phyloP scores from a whole-genome alignment of 2,329 filamentous ascomycete genomes.

The Coniella vitis region DNA sequence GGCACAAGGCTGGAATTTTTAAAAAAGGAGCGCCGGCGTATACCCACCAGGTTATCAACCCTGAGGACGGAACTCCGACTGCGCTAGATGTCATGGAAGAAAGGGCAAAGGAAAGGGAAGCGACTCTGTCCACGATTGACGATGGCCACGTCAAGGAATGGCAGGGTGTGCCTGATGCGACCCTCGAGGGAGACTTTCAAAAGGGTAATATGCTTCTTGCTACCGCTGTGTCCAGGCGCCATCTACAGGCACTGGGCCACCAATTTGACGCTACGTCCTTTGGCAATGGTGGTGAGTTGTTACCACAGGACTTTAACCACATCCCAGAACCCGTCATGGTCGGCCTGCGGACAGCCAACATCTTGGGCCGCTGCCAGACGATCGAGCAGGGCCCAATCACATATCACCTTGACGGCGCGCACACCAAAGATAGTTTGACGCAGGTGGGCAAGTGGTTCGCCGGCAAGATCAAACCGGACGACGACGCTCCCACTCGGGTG shows the following conservation, averaged over 20 bases:
- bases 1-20: slow-evolving; percentile 88
- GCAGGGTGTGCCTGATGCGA: slow-evolving; percentile 23
- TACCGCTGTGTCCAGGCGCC: slow-evolving; percentile 44
- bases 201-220: slow-evolving; percentile 47
- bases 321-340: slow-evolving; percentile 50
- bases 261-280: slow-evolving; percentile 35
- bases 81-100: slow-evolving; percentile 25
- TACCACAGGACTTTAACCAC: slow-evolving; percentile 20
- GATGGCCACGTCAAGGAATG: slow-evolving; percentile 38
- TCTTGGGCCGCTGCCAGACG: slow-evolving; percentile 73
- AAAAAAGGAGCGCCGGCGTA: slow-evolving; percentile 60
- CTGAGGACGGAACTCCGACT: slow-evolving; percentile 6
- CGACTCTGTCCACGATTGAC: slow-evolving; percentile 38
- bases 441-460: slow-evolving; percentile 74
- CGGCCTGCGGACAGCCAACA: slow-evolving; percentile 60
- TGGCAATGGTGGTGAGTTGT: slow-evolving; percentile 29
- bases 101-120: slow-evolving; percentile 49
- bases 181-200: slow-evolving; percentile 47
- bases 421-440: slow-evolving; percentile 77
- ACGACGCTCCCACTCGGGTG: slow-evolving; percentile 30
- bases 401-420: slow-evolving; percentile 84
- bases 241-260: slow-evolving; percentile 30
- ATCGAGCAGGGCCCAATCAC: slow-evolving; percentile 41
- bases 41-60: slow-evolving; percentile 43
- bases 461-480: slow-evolving; percentile 29